These are phyloP conservation scores for Populus euphratica DNA, from an alignment of 345 rosid genomes.

Conservation along the genomic window DNA sequence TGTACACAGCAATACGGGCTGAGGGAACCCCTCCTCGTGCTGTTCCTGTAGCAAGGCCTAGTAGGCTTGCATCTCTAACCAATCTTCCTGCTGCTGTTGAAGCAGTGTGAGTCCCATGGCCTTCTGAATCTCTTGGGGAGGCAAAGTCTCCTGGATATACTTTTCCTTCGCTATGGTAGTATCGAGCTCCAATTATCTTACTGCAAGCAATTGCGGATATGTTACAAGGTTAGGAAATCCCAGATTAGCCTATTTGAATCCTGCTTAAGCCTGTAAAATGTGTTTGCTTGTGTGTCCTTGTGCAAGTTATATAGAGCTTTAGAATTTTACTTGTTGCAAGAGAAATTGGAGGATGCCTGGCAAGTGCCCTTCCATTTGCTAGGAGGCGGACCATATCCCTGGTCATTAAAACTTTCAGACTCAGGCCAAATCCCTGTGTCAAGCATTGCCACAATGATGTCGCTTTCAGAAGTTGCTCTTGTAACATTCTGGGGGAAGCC, in stretches of 20 bases:
- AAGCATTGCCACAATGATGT: constrained; percentile 43
- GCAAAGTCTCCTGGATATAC: not conserved
- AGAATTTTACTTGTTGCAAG: constrained; percentile 52
- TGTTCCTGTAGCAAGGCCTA: constrained; percentile 12
- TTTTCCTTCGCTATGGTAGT: not conserved
- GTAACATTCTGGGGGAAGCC: constrained; percentile 33
- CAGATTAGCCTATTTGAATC: too few relatives aligned
- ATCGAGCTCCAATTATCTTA: constrained; percentile 17
- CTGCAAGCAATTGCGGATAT: constrained; percentile 11
- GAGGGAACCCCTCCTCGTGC: constrained; percentile 23
- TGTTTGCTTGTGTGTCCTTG: not conserved
- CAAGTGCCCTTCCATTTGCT: constrained; percentile 50
- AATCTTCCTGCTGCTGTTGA: constrained; percentile 19
- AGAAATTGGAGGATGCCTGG: constrained; percentile 36
- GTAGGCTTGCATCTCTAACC: constrained; percentile 7
- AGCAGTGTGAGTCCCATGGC: constrained; percentile 20
- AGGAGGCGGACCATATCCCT: constrained; percentile 46
- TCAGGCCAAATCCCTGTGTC: constrained; percentile 57
- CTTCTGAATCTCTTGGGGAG: constrained; percentile 11
- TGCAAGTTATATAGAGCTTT: not conserved
- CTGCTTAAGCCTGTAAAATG: too few relatives aligned
- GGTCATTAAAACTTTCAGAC: constrained; percentile 38
- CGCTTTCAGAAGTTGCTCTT: constrained; percentile 33
- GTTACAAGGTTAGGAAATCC: too few relatives aligned
- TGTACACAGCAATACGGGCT: constrained; percentile 19